phyloP scores from a whole-genome alignment of 176 grass and related monocot genomes.

The Zoysia pacifica region DNA sequence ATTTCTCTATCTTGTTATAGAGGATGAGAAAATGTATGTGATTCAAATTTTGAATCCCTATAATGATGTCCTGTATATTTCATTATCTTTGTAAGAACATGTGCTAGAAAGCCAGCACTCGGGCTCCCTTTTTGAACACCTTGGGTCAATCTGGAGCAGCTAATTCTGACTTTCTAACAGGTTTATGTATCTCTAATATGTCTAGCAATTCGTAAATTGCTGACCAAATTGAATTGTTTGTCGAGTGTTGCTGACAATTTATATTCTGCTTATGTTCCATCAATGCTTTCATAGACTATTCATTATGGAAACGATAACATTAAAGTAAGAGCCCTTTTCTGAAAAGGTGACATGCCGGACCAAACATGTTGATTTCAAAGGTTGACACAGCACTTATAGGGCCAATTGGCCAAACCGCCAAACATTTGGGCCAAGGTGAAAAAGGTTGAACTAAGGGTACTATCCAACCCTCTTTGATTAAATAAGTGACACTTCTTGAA shows the following conservation, averaged over 20 bases:
- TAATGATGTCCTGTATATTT: not conserved
- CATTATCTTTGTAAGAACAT: not conserved
- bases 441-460: too few species aligned
- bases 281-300: not conserved
- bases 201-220: not conserved
- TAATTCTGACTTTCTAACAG: constrained; percentile 25
- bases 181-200: not conserved
- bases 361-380: not conserved
- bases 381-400: not conserved
- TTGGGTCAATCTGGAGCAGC: not conserved
- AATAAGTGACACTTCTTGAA: too few species aligned
- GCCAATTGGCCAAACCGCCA: not conserved
- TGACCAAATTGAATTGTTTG: not conserved
- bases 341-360: not conserved
- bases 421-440: not conserved
- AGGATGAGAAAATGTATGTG: not conserved
- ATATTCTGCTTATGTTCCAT: not conserved
- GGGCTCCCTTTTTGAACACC: not conserved
- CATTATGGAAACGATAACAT: not conserved
- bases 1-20: constrained; percentile 16
- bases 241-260: not conserved
- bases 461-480: too few species aligned
- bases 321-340: not conserved
- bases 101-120: not conserved
- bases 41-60: not conserved